Percentiles rank a stretch among this genome's conserved stretches.
These are phyloP conservation scores for Syzygium syzygioides DNA, from an alignment of 441 rosid species.

Conservation along the genomic window DNA sequence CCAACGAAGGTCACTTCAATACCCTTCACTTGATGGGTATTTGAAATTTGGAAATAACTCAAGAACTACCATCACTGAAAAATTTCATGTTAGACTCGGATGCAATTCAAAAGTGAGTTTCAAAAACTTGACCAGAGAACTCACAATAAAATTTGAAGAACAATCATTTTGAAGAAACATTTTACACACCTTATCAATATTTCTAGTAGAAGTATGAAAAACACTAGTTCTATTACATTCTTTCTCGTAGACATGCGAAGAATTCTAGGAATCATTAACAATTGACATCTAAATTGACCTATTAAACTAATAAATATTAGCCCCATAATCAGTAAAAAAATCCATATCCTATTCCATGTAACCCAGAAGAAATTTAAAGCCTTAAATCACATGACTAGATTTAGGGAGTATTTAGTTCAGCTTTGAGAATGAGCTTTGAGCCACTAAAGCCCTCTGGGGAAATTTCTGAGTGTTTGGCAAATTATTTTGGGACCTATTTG, in stretches of 20 bases:
- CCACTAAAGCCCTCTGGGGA: too few relatives aligned
- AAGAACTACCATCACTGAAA: not conserved
- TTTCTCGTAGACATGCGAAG: not conserved
- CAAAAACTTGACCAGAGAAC: not conserved
- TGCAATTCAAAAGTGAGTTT: not conserved
- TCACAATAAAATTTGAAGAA: not conserved
- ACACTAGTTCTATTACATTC: not conserved
- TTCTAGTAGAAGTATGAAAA: not conserved
- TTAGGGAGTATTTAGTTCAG: not conserved
- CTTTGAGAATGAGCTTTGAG: too few relatives aligned
- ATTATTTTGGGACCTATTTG: too few relatives aligned
- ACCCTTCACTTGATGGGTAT: too few relatives aligned
- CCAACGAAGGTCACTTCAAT: too few relatives aligned
- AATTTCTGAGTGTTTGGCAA: too few relatives aligned
- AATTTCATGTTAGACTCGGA: not conserved
- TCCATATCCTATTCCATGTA: not conserved
- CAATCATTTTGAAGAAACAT: not conserved
- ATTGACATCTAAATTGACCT: not conserved
- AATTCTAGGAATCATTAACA: not conserved
- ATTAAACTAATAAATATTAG: not conserved
- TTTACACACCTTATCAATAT: not conserved
- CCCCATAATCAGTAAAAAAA: not conserved
- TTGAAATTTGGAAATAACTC: too few relatives aligned
- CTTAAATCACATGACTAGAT: not conserved
- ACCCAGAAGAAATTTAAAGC: not conserved